Evolutionary conservation across 495 filamentous ascomycete species (phyloP), one percentile per base, ranked within the genome.

Genomic region (Penicillium psychrofluorescens): DNA sequence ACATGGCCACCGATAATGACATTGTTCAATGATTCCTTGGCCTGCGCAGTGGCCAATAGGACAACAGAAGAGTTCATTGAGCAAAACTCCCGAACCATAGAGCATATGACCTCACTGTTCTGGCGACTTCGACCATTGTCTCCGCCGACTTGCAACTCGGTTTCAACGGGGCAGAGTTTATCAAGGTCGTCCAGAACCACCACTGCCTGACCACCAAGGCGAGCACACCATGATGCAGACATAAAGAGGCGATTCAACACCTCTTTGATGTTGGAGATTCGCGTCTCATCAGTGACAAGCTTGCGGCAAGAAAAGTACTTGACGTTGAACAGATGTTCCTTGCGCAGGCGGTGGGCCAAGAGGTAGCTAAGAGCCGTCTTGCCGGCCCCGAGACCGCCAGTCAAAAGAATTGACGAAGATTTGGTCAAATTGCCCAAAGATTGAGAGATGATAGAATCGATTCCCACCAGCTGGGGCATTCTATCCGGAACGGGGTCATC

Each of bases 121-220:
- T 96, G 94, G 4, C 88, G 77, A 51, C 89, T 95, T 28, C 94
- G 83, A 13, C 82, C 85, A 51, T 96, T 95, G 51, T 98, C 90
- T 35, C 82, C 85, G 42, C 88, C 90, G 7, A 94, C 88, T 64
- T 95, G 85, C 27, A 95, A 70, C 59, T 97, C 92, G 0, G 88
- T 95, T 64, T 97, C 92, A 1, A 80, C 81, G 0, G 91, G 90
- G 58, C 92, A 96, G 8, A 98, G 68, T 48, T 84, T 85, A 59
- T 98, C 94, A 8, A 98, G 71, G 49, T 98, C 92, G 55, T 98
- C 92, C 3, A 98, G 70, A 34, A 98, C 78, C 11, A 98, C 81
- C 5, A 96, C 53, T 0, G 90, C 75, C 45, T 78, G 81, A 6
- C 92, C 90, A 34, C 87, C 90, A 9, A 89, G 76, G 38, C 89